Evolutionary conservation across 768 basidiomycete genomes (phyloP), one percentile per base, ranked within the genome.

Genomic region (Hydnomerulius pinastri): DNA sequence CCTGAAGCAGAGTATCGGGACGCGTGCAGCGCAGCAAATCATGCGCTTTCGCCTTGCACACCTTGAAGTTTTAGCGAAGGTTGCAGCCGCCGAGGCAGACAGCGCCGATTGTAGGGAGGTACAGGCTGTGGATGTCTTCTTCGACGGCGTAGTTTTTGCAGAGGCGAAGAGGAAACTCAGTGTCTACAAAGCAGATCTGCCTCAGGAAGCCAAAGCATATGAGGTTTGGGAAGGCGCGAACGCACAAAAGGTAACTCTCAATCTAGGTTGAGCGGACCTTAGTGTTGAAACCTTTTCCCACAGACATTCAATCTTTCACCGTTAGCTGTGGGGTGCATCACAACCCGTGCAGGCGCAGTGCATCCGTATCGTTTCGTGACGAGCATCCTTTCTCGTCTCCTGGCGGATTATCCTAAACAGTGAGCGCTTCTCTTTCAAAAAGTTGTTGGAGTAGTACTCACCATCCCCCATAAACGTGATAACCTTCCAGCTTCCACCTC

Each of bases 361-460:
- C 85, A 89, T 51, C 83, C 87, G 0, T 90, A 90, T 62, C 80
- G 83, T 17, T 73, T 86, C 25, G 79, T 88, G 11, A 86, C 85
- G 1, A 75, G 76, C 2, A 73, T 87, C 21, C 66, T 87, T 18
- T 54, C 69, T 12, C 79, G 79, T 37, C 76, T 87, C 2, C 65
- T 87, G 6, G 52, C 68, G 10, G 69, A 71, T n/a, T 75, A 84
- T 54, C 65, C 76, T 10, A 66, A 78, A 18, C 46, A 47, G 65
- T 70, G 17, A 58, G 71, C 24, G 50, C 48, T 10, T 8, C n/a
- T n/a, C n/a, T 54, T 23, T 58, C 43, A 45, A 55, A 7, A n/a
- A n/a, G n/a, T n/a, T n/a, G n/a, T n/a, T n/a, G n/a, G 54, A 27
- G 43, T 50, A 12, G 45, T 40, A 2, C n/a, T 24, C 28, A 45